Evolutionary conservation across 2,329 filamentous ascomycete genomes (phyloP).

Genomic region (Bipolaris cookei): DNA sequence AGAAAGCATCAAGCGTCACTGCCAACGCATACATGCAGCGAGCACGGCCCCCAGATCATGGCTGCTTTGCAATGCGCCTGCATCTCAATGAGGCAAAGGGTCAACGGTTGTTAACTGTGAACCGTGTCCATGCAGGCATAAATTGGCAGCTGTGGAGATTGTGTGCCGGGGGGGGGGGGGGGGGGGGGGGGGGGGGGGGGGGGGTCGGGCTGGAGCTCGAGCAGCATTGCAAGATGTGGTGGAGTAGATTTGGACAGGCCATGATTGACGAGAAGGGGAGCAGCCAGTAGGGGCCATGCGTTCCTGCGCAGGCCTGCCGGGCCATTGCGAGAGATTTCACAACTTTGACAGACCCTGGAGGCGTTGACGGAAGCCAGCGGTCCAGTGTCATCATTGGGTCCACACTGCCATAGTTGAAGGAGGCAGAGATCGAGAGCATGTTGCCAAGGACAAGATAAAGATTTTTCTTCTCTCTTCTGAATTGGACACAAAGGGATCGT

Average conservation of each 20-base stretch:
- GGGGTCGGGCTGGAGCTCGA: slow-evolving; percentile 25
- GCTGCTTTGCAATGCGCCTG: slow-evolving; percentile 33
- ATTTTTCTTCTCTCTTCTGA: not conserved
- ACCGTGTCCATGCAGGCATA: slow-evolving; percentile 40
- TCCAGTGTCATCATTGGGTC: slow-evolving; percentile 16
- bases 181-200: slow-evolving; percentile 13
- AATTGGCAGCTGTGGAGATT: slow-evolving; percentile 42
- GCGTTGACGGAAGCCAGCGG: slow-evolving; percentile 14
- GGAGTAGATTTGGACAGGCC: slow-evolving; percentile 19
- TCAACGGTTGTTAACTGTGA: slow-evolving; percentile 48
- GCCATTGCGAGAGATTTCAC: slow-evolving; percentile 10
- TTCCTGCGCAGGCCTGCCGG: slow-evolving; percentile 25
- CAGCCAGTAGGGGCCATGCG: slow-evolving; percentile 27
- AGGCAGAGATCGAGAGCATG: not conserved
- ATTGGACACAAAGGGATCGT: slow-evolving; percentile 11
- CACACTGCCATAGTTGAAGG: slow-evolving; percentile 4
- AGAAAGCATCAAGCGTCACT: slow-evolving; percentile 30
- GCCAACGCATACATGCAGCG: slow-evolving; percentile 42
- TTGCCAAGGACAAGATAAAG: not conserved
- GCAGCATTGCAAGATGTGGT: slow-evolving; percentile 24
- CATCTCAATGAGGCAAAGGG: slow-evolving; percentile 41
- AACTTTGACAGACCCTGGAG: slow-evolving; percentile 12
- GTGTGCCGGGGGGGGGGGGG: slow-evolving; percentile 20
- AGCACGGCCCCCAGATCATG: slow-evolving; percentile 49
- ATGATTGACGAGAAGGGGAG: slow-evolving; percentile 34